Evolutionary conservation across 495 filamentous ascomycete genomes (phyloP), one percentile per base, ranked within the genome.

Genomic region (Aspergillus cristatus): DNA sequence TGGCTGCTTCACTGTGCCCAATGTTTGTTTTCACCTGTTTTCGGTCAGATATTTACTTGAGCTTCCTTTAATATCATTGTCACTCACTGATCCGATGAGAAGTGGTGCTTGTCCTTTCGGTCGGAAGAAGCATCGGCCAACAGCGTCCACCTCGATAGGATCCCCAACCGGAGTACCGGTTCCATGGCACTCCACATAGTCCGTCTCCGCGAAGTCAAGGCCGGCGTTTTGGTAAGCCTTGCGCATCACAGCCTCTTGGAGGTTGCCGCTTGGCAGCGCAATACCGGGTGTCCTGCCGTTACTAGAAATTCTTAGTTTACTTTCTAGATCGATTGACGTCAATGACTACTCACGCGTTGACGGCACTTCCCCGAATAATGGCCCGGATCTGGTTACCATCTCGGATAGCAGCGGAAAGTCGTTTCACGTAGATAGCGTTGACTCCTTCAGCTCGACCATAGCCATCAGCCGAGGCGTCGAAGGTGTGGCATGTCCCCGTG

Each of bases 1-100:
- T 51, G 0, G 58, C 55, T 0, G 49, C 47, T 40, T 70, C 63
- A 0, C 48, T 30, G 31, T 71, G 69, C 11, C 68, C 65, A 8
- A 71, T 38, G 37, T 70, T 69, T 7, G 48, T 43, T 34, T 72
- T 74, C 30, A 70, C 45, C 2, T 24, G 20, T 24, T n/a, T n/a
- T 24, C 20, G 8, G 20, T 24, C 20, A 24, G 20, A 24, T 24
- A 4, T 4, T 24, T 24, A 4, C 20, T 24, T 24, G 20, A 24
- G n/a, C n/a, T n/a, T 24, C 8, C 20, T 4, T 8, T 24, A 4
- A 24, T 24, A 24, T 24, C 4, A 4, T 4, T 24, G 8, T 4
- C 4, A 24, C 20, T 24, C 4, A 24, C 20, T 8, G 63, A 57
- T 8, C 70, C 71, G 6, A 72, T 7, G 5, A 42, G 17, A 3